These are phyloP conservation scores for Rhizomucor pusillus DNA, from an alignment of 371 early-diverging fungal species.

Conservation along the genomic window DNA sequence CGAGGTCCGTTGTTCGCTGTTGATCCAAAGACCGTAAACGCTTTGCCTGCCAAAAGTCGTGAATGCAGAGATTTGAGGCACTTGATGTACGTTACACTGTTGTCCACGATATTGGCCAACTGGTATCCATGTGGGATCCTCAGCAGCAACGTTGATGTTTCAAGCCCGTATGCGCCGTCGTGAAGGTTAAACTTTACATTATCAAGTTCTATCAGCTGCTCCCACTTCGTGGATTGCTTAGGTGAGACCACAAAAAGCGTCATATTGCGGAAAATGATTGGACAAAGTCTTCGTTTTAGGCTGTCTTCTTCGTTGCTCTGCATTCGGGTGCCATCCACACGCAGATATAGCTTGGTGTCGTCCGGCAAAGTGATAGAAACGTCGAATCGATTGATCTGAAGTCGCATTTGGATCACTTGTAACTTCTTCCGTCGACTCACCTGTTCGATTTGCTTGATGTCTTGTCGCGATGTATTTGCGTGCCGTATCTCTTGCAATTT, in stretches of 20 bases:
- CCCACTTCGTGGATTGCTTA: conserved; percentile 27
- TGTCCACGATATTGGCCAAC: conserved; percentile 39
- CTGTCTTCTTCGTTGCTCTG: conserved; percentile 10
- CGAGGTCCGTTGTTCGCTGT: conserved; percentile 20
- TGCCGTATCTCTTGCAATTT: conserved; percentile 12
- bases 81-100: conserved; percentile 30
- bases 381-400: conserved; percentile 34
- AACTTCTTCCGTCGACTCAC: not conserved
- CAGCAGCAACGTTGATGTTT: conserved; percentile 26
- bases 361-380: conserved; percentile 22
- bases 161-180: conserved; percentile 14
- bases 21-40: conserved; percentile 34
- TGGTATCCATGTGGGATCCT: conserved; percentile 42
- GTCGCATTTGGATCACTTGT: conserved; percentile 9
- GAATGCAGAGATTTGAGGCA: conserved; percentile 29
- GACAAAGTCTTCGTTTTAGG: conserved; percentile 1
- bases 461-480: not conserved
- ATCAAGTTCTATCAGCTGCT: conserved; percentile 37
- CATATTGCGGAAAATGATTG: conserved; percentile 18
- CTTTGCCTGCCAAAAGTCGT: conserved; percentile 20
- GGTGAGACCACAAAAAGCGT: conserved; percentile 27
- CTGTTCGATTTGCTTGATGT: not conserved
- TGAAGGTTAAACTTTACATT: conserved; percentile 15
- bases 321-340: conserved; percentile 27
- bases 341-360: conserved; percentile 22